A percentile compares a stretch with the other conserved stretches of the same genome.
Evolutionary conservation across 1,284 basidiomycete genomes (phyloP).

Genomic region (Boletus mariae): DNA sequence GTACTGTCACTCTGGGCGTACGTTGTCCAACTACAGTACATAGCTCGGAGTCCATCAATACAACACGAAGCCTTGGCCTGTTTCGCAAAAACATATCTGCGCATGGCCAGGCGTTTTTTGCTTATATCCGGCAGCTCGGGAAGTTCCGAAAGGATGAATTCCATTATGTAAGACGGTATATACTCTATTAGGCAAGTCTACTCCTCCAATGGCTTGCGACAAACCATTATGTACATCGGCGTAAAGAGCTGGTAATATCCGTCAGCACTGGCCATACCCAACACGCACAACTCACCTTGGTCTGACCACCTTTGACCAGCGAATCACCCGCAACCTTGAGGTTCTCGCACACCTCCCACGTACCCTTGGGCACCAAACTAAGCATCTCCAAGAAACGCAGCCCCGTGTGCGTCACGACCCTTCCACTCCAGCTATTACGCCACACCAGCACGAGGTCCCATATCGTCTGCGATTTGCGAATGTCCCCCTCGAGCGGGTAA

Average conservation of each 20-base stretch:
- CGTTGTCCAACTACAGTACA: no score
- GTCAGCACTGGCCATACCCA: not conserved
- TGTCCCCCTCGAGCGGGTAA: conserved; percentile 93
- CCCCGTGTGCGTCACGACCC: conserved; percentile 79
- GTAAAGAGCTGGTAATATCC: conserved; percentile 60
- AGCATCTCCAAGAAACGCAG: conserved; percentile 79
- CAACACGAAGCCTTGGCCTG: no score
- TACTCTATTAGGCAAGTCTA: conserved; percentile 1
- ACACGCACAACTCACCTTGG: conserved; percentile 59
- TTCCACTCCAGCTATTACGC: conserved; percentile 89
- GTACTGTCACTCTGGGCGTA: no score
- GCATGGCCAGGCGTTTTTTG: no score
- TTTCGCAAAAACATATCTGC: no score
- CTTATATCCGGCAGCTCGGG: no score
- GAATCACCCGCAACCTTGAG: conserved; percentile 81
- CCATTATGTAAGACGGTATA: not conserved
- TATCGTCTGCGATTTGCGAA: conserved; percentile 86
- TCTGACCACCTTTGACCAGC: conserved; percentile 82
- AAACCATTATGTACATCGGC: conserved; percentile 73
- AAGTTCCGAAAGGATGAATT: not conserved
- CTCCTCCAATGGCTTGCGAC: conserved; percentile 53
- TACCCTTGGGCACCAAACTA: conserved; percentile 89
- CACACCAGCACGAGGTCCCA: conserved; percentile 91
- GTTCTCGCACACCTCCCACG: conserved; percentile 85
- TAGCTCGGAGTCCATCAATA: no score